phyloP scores from a whole-genome alignment of 2,329 filamentous ascomycete species.

The Coniella vitis region DNA sequence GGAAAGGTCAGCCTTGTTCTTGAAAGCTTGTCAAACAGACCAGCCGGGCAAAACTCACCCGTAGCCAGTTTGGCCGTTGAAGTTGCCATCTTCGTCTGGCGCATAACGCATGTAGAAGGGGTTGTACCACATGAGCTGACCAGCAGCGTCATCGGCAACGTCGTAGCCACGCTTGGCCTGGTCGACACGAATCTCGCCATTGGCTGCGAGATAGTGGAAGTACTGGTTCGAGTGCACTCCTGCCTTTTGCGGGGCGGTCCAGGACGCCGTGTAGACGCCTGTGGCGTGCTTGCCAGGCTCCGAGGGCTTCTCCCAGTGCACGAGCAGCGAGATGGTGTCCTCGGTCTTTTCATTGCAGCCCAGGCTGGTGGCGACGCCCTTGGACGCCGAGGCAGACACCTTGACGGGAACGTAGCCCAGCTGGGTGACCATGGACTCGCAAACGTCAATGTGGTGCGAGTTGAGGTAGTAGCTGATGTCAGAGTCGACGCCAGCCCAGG shows the following conservation, averaged over 20 bases:
- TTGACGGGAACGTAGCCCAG: constrained; percentile 68
- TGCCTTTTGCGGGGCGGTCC: constrained; percentile 87
- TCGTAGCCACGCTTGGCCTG: constrained; percentile 94
- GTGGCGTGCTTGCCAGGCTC: constrained; percentile 68
- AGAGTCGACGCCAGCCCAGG: constrained; percentile 85
- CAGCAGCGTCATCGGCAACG: constrained; percentile 71
- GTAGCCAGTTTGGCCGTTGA: constrained; percentile 83
- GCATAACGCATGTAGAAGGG: constrained; percentile 95
- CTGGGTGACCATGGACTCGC: constrained; percentile 79
- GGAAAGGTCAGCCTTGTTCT: neutral
- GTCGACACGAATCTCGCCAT: constrained; percentile 82
- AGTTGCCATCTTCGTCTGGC: constrained; percentile 91
- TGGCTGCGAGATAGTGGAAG: constrained; percentile 85
- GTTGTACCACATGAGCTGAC: constrained; percentile 78
- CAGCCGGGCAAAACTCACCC: constrained; percentile 33
- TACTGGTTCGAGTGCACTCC: constrained; percentile 97
- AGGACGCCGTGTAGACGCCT: constrained; percentile 87
- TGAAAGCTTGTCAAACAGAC: neutral
- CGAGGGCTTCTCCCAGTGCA: constrained; percentile 74
- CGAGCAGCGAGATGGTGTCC: constrained; percentile 86
- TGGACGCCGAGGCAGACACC: constrained; percentile 71
- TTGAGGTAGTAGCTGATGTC: constrained; percentile 97
- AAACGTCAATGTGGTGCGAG: constrained; percentile 88
- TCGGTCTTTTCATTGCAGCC: constrained; percentile 79
- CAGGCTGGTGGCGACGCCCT: constrained; percentile 69